Evolutionary conservation across 768 basidiomycete genomes (phyloP), one percentile per base, ranked within the genome.

Genomic region (Boletales sp.): DNA sequence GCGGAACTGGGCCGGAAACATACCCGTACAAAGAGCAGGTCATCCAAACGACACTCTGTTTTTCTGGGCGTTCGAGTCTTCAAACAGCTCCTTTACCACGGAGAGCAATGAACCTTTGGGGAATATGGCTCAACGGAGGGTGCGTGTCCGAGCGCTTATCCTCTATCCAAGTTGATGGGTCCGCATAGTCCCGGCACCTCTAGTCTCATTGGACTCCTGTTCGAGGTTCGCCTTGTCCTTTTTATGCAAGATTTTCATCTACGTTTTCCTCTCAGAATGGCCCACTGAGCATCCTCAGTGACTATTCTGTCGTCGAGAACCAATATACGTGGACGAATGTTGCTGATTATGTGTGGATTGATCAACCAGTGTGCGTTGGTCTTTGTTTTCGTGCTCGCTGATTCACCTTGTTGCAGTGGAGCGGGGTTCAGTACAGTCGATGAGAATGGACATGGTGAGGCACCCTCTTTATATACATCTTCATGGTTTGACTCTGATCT

Each of bases 121-220:
- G 76, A 7, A 80, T 87, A 35, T 87, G 84, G 84, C 66, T 87
- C 14, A 85, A 84, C 54, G 86, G 84, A 65, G 84, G 83, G 81
- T 82, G 57, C 41, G 79, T 54, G 12, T 11, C 19, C 8, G 17
- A 5, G 12, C 38, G 5, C 10, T 33, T 21, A 28, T n/a, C 7
- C 6, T n/a, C 14, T 40, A 13, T 7, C n/a, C 4, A 28, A 28
- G 8, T 44, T 48, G 7, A 53, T n/a, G 8, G 13, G 31, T 34
- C 10, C 43, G 32, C 14, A 3, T 48, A 74, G 86, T 18, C 85
- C 85, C 7, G 86, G 86, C 10, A 80, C 80, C 3, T 87, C 86
- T 7, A 84, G 84, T 62, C 66, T 87, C 65, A 63, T 75, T 37
- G 84, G 84, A 12, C 64, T 82, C 49, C 71, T 84, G 53, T 76